These are phyloP conservation scores for Viola pubescens DNA, from an alignment of 441 rosid species.

Conservation along the genomic window DNA sequence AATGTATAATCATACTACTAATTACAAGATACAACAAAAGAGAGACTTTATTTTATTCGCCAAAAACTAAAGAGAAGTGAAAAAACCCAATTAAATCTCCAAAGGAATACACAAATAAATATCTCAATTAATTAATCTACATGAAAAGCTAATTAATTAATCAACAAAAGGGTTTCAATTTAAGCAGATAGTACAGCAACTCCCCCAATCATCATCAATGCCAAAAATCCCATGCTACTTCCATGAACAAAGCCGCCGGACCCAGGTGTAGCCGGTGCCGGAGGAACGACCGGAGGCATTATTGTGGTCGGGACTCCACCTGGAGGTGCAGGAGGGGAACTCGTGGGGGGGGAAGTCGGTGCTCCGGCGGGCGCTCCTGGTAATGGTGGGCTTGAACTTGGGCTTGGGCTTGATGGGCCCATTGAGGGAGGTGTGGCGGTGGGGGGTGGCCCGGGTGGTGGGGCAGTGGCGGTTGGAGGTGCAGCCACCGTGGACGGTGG, in stretches of 20 bases:
- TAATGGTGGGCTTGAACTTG: slow-evolving; percentile 7
- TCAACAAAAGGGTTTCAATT: not conserved
- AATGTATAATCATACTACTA: not conserved
- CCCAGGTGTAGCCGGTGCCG: not conserved
- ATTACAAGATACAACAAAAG: not conserved
- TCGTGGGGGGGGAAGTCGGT: not conserved
- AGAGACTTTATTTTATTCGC: slow-evolving; percentile 22
- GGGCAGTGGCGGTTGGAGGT: not conserved
- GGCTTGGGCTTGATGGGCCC: not conserved
- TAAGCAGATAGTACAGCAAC: slow-evolving; percentile 30
- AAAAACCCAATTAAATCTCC: slow-evolving; percentile 16
- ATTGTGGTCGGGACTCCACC: too few species aligned
- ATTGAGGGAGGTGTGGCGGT: slow-evolving; percentile 10
- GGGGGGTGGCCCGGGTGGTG: slow-evolving; percentile 9
- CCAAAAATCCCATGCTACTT: slow-evolving; percentile 22
- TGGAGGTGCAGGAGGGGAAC: not conserved
- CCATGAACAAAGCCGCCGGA: slow-evolving; percentile 21
- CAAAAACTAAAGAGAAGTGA: slow-evolving; percentile 22
- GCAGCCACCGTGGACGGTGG: not conserved
- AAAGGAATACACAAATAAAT: slow-evolving; percentile 28
- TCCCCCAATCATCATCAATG: slow-evolving; percentile 23
- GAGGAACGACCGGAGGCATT: not conserved
- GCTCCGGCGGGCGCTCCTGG: not conserved
- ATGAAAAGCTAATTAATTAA: not conserved
- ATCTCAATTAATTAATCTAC: slow-evolving; percentile 18